These are phyloP conservation scores for Neurospora discreta DNA, from an alignment of 495 filamentous ascomycete species.

Conservation along the genomic window DNA sequence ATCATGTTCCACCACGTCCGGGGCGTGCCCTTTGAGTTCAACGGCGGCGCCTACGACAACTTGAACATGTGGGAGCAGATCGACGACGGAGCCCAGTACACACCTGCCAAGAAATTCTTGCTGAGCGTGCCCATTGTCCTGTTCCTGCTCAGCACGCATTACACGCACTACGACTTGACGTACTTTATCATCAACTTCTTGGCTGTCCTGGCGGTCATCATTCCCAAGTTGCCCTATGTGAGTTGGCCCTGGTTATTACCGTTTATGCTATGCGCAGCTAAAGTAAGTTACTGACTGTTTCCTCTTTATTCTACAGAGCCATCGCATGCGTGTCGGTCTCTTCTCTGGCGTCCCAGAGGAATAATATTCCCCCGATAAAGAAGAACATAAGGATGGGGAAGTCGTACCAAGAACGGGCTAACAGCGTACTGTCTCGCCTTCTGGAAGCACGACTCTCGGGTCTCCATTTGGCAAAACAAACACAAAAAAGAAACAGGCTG, in stretches of 20 bases:
- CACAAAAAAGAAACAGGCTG: background rate
- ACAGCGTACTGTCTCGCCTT: background rate
- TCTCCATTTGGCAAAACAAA: background rate
- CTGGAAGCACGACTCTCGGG: background rate
- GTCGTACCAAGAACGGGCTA: background rate
- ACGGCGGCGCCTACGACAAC: slow-evolving; percentile 97
- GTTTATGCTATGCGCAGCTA: background rate
- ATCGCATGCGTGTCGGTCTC: slow-evolving; percentile 58
- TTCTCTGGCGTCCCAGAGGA: slow-evolving; percentile 53
- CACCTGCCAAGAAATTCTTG: slow-evolving; percentile 94
- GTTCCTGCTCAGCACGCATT: slow-evolving; percentile 94
- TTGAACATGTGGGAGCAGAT: slow-evolving; percentile 99
- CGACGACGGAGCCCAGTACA: slow-evolving; percentile 97
- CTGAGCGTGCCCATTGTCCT: slow-evolving; percentile 87
- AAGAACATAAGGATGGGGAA: slow-evolving; percentile 5
- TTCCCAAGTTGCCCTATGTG: slow-evolving; percentile 92
- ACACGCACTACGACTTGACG: slow-evolving; percentile 91
- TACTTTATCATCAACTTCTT: slow-evolving; percentile 97
- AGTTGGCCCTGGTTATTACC: slow-evolving; percentile 23
- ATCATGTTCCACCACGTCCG: slow-evolving; percentile 99
- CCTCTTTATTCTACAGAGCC: slow-evolving; percentile 38
- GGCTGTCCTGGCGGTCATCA: slow-evolving; percentile 80
- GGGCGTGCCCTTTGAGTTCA: slow-evolving; percentile 97
- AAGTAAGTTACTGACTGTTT: slow-evolving; percentile 1
- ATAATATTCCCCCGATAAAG: slow-evolving; percentile 16